A percentile compares a stretch with the other conserved stretches of the same genome.
Conservation (phyloP, 2,329 filamentous ascomycete genomes). For the Fusarium sp. region DNA sequence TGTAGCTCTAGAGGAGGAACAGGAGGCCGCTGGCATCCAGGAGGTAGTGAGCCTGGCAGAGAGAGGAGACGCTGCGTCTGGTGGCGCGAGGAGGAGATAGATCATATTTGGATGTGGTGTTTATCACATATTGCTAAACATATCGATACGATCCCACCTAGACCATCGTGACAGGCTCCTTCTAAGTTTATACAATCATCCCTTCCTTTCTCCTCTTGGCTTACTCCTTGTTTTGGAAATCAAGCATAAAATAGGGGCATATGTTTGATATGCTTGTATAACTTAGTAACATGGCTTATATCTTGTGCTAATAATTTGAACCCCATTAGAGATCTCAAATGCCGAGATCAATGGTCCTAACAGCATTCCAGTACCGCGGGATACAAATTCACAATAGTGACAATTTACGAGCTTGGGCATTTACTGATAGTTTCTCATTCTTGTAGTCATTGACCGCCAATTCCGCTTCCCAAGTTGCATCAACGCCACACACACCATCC, state of each 20-base stretch:
- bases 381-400: neutral
- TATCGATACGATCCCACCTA: neutral
- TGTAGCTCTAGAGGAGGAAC: conserved; percentile 90
- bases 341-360: neutral
- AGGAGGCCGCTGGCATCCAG: conserved; percentile 93
- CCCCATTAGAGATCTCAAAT: neutral
- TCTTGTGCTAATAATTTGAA: neutral
- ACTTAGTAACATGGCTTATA: neutral
- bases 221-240: neutral
- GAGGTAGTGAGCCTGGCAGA: conserved; percentile 92
- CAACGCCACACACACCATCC: conserved; percentile 12
- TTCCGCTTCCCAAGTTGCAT: neutral
- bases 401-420: neutral
- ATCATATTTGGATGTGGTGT: neutral
- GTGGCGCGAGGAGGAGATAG: conserved; percentile 51
- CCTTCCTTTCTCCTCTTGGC: neutral
- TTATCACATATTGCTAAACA: neutral
- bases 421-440: neutral
- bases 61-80: conserved; percentile 66
- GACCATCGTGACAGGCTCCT: too few relatives aligned
- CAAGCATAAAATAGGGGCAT: neutral
- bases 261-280: neutral
- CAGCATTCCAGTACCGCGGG: neutral
- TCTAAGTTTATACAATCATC: neutral
- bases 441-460: neutral